These are phyloP conservation scores for Ceratocystis lukuohia DNA, from an alignment of 2,329 filamentous ascomycete species.

Conservation along the genomic window DNA sequence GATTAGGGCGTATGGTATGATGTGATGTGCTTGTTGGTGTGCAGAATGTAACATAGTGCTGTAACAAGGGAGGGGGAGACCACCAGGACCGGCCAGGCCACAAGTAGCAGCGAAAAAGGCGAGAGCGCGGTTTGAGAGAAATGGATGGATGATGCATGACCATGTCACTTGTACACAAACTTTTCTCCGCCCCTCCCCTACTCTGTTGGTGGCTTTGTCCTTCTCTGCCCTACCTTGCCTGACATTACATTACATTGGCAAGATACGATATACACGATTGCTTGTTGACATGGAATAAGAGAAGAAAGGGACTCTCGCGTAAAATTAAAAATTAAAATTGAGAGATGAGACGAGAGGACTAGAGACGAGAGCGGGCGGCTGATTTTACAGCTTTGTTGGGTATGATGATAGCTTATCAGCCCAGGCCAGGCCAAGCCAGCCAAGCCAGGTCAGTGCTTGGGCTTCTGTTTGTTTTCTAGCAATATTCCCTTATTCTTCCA, in stretches of 20 bases:
- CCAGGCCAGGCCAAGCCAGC: too few species aligned
- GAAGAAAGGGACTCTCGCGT: not conserved
- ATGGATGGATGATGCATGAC: too few species aligned
- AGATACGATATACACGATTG: not conserved
- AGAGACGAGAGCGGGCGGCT: not conserved
- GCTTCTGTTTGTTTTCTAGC: too few species aligned
- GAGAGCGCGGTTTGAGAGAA: not conserved
- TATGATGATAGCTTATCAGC: too few species aligned
- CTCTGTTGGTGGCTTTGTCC: not conserved
- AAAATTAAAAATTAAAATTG: slow-evolving; percentile 6
- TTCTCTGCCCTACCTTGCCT: not conserved
- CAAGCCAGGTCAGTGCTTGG: too few species aligned
- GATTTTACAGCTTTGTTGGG: not conserved
- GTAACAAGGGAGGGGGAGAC: not conserved
- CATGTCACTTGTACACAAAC: not conserved
- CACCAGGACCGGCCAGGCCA: not conserved
- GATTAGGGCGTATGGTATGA: not conserved
- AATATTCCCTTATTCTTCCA: too few species aligned
- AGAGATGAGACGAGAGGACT: not conserved
- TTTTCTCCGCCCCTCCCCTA: not conserved
- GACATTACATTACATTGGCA: not conserved
- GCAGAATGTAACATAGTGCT: slow-evolving; percentile 1
- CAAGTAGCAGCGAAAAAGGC: not conserved
- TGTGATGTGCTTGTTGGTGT: not conserved
- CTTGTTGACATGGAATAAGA: not conserved